These are phyloP conservation scores for Inonotus obliquus DNA, from an alignment of 1,284 basidiomycete species.

Conservation along the genomic window DNA sequence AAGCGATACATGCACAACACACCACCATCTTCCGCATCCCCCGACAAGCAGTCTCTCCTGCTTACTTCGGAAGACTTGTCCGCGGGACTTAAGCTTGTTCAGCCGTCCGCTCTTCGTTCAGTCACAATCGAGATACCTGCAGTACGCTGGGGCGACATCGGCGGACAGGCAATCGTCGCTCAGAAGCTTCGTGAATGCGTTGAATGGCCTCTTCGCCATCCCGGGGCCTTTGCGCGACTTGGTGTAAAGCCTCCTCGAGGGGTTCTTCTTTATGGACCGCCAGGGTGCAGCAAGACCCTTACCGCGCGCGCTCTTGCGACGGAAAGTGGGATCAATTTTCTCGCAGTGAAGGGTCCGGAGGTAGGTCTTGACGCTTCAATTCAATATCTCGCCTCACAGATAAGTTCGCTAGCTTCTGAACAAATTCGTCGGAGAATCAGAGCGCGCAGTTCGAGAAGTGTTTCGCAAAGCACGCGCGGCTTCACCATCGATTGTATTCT, in stretches of 20 bases:
- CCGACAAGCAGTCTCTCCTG: conserved; percentile 32
- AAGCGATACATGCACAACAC: conserved; percentile 63
- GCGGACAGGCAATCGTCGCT: conserved; percentile 78
- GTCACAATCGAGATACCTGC: conserved; percentile 85
- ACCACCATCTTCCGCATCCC: conserved; percentile 5
- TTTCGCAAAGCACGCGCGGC: conserved; percentile 94
- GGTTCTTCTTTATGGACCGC: conserved; percentile 92
- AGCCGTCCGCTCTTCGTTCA: conserved; percentile 93
- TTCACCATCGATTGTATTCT: conserved; percentile 93
- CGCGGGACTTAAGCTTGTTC: conserved; percentile 70
- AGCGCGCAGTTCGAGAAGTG: conserved; percentile 90
- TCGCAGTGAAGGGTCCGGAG: conserved; percentile 98
- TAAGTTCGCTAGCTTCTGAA: conserved; percentile 69
- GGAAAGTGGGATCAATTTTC: conserved; percentile 94
- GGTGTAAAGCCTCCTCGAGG: conserved; percentile 90
- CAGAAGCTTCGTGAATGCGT: conserved; percentile 84
- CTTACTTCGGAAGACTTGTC: conserved; percentile 66
- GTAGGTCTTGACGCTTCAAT: conserved; percentile 35
- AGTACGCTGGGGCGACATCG: conserved; percentile 85
- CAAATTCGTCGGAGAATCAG: conserved; percentile 98
- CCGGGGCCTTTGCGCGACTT: conserved; percentile 80
- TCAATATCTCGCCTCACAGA: not conserved
- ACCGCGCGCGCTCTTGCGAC: conserved; percentile 92
- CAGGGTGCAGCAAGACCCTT: conserved; percentile 96
- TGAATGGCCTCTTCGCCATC: conserved; percentile 92